Base-by-base conservation (phyloP, 208 protist genomes). In the Trypanosoma caninum region DNA sequence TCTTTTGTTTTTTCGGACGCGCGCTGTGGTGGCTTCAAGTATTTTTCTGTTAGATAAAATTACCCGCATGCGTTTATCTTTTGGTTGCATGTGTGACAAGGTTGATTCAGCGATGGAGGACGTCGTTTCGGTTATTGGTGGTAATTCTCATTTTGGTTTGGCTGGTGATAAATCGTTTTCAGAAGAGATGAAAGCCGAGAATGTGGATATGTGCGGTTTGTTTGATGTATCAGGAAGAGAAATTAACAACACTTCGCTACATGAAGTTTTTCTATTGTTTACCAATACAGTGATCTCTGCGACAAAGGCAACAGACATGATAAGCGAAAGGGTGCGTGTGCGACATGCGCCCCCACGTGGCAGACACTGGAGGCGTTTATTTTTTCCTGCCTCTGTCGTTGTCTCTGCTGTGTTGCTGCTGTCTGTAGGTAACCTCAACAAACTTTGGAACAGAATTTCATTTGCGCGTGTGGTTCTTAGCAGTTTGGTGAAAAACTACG, bases 401-500 rank as follows among this genome's bases (percentile, higher is more conserved):
- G 18, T 70, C 9, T 76, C 81, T 10, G 47, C 69, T 1, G 61
- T 82, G 23, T 13, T 73, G 11, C 86, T 69, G 77, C 53, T 91
- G 8, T 78, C 72, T 47, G 46, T 45, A n/a, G 72, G 73, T 35
- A 73, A 65, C 3, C 65, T 71, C 3, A 34, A 22, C 10, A 59
- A 91, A 56, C n/a, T 91, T 16, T 38, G 60, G 4, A 28, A 18
- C 10, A 30, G 74, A 10, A 60, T 48, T 20, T 38, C 23, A 11
- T 40, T 18, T n/a, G 65, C 70, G 20, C 65, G 40, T 23, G 34
- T 8, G 31, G 25, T 60, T 16, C 41, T 61, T 41, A 50, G 42
- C 22, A 59, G 67, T 23, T n/a, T 91, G n/a, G 34, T 70, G 27
- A 57, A 37, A 25, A 76, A 59, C 35, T 93, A 89, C 61, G 53